Percentiles rank a stretch among this genome's conserved stretches.
phyloP scores from a whole-genome alignment of 2,329 filamentous ascomycete species.

The Arthrobotrys musiformis region DNA sequence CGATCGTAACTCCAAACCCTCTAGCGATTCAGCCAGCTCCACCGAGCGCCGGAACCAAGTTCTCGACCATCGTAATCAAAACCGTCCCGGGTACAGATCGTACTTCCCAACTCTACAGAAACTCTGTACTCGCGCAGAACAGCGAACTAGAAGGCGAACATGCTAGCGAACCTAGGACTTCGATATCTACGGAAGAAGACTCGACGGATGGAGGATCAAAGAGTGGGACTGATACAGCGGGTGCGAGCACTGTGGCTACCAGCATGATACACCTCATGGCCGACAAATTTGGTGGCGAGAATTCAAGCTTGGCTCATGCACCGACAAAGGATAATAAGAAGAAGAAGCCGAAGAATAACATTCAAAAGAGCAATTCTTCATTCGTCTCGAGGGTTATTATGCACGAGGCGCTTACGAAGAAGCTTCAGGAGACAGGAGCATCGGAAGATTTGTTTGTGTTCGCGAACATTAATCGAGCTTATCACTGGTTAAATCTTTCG shows the following conservation, averaged over 20 bases:
- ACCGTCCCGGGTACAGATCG: slow-evolving; percentile 29
- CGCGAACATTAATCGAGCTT: slow-evolving; percentile 92
- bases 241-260: slow-evolving; percentile 46
- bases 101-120: slow-evolving; percentile 47
- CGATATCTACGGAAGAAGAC: slow-evolving; percentile 44
- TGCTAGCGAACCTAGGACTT: slow-evolving; percentile 53
- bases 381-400: slow-evolving; percentile 97
- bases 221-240: slow-evolving; percentile 54
- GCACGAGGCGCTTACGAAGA: slow-evolving; percentile 81
- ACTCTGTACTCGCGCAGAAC: slow-evolving; percentile 40
- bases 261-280: slow-evolving; percentile 49
- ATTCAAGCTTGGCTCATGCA: slow-evolving; percentile 73
- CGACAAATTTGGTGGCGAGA: slow-evolving; percentile 80
- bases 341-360: slow-evolving; percentile 96
- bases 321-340: slow-evolving; percentile 80
- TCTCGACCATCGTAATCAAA: slow-evolving; percentile 80
- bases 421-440: slow-evolving; percentile 77
- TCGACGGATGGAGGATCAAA: slow-evolving; percentile 56
- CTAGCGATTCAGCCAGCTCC: slow-evolving; percentile 85
- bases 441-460: slow-evolving; percentile 87
- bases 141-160: slow-evolving; percentile 43
- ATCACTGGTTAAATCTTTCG: slow-evolving; percentile 91
- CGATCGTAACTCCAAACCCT: slow-evolving; percentile 86
- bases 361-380: slow-evolving; percentile 97
- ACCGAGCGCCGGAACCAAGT: slow-evolving; percentile 83